Percentiles rank a stretch among this genome's conserved stretches.
phyloP scores from a whole-genome alignment of 129 eudicot genomes.

The Heracleum sosnowskyi region DNA sequence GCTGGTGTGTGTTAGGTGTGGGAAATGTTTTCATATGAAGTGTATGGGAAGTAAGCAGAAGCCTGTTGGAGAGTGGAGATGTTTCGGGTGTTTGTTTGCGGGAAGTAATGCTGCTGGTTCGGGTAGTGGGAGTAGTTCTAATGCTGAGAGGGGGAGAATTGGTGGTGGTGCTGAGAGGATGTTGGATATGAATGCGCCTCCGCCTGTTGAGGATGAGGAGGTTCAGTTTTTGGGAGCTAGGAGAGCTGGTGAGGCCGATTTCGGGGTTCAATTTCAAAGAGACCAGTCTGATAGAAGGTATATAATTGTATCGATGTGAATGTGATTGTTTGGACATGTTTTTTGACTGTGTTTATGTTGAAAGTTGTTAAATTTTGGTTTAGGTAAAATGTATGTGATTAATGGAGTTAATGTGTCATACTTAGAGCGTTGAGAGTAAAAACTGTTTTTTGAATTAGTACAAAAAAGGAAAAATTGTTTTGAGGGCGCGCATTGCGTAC shows the following conservation, averaged over 20 bases:
- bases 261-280: neutral
- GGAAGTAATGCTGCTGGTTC: conserved; percentile 8
- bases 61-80: conserved; percentile 25
- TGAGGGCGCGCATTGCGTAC: neutral
- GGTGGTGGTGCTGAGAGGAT: conserved; percentile 27
- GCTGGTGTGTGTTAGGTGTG: conserved; percentile 32
- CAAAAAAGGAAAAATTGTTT: neutral
- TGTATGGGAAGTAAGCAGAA: conserved; percentile 31
- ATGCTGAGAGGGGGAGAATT: conserved; percentile 10
- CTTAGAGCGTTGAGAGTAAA: neutral
- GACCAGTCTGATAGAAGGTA: conserved; percentile 3
- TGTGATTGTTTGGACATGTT: neutral
- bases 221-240: neutral
- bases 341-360: neutral
- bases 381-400: neutral
- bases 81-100: conserved; percentile 36
- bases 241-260: neutral
- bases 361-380: neutral
- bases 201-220: conserved; percentile 31
- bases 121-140: neutral
- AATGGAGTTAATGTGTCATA: neutral
- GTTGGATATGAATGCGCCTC: conserved; percentile 45
- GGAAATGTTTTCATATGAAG: conserved; percentile 31
- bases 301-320: neutral
- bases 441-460: neutral